phyloP scores from a whole-genome alignment of 1,284 basidiomycete species.

The Phylloporus gajari region DNA sequence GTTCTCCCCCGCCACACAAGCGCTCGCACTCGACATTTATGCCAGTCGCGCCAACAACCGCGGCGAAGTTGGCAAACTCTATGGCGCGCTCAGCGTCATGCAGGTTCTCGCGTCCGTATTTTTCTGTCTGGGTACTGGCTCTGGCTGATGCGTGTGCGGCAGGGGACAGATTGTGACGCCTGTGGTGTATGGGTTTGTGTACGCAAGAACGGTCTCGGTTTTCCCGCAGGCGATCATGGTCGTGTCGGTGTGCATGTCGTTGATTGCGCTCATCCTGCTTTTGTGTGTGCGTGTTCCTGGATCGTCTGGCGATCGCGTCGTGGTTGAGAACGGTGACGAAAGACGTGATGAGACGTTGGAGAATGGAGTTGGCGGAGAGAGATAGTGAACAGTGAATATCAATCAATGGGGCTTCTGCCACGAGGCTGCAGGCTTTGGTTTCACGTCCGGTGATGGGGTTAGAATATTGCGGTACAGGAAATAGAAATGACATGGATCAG shows the following conservation, averaged over 20 bases:
- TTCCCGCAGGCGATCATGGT: slow-evolving; percentile 60
- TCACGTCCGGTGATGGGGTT: too few relatives aligned
- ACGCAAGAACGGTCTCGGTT: slow-evolving; percentile 56
- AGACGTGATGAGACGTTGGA: too few relatives aligned
- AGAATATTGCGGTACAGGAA: too few relatives aligned
- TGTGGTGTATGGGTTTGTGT: slow-evolving; percentile 60
- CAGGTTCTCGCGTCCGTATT: slow-evolving; percentile 67
- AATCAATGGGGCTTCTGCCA: too few relatives aligned
- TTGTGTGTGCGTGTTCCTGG: slow-evolving; percentile 47
- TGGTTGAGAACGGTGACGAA: too few relatives aligned
- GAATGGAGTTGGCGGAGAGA: too few relatives aligned
- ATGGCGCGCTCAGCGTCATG: slow-evolving; percentile 77
- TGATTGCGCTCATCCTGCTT: slow-evolving; percentile 47
- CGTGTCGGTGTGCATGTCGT: slow-evolving; percentile 40
- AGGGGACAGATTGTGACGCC: slow-evolving; percentile 61
- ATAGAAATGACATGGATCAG: too few relatives aligned
- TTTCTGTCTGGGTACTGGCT: background rate
- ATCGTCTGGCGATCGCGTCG: background rate
- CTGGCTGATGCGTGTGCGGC: background rate
- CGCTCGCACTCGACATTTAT: slow-evolving; percentile 73
- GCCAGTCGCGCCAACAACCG: slow-evolving; percentile 52
- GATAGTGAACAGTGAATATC: too few relatives aligned
- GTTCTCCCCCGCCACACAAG: slow-evolving; percentile 72
- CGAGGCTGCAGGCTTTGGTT: too few relatives aligned
- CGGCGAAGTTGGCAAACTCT: slow-evolving; percentile 68